These are phyloP conservation scores for Phalaenopsis equestris DNA, from an alignment of 106 monocot species.

Conservation along the genomic window DNA sequence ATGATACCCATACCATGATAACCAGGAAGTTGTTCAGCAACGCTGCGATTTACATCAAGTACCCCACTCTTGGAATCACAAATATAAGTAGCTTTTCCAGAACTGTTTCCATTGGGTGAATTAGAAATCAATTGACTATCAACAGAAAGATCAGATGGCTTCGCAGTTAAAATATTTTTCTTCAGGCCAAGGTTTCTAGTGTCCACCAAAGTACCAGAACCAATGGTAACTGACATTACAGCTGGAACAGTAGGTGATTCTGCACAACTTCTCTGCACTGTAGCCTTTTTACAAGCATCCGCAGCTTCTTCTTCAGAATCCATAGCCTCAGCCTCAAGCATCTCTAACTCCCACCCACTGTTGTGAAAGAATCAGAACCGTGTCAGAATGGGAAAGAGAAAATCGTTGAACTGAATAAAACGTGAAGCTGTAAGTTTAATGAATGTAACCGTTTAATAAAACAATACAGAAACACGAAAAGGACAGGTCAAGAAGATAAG, in stretches of 20 bases:
- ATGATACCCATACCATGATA: not conserved
- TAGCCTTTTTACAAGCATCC: conserved; percentile 9
- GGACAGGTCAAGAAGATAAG: not conserved
- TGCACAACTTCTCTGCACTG: conserved; percentile 11
- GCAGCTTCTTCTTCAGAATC: conserved; percentile 82
- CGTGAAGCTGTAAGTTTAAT: not conserved
- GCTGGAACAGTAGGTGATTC: conserved; percentile 1
- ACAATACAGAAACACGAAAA: not conserved
- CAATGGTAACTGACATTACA: conserved; percentile 2
- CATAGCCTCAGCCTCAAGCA: conserved; percentile 68
- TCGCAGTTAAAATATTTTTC: conserved; percentile 10
- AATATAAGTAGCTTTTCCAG: not conserved
- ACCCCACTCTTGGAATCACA: conserved; percentile 1
- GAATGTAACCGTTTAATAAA: not conserved
- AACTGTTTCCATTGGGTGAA: conserved; percentile 12
- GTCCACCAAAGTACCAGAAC: conserved; percentile 12
- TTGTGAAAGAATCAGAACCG: conserved; percentile 11
- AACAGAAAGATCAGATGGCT: not conserved
- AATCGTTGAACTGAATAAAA: not conserved
- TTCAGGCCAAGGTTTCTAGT: not conserved
- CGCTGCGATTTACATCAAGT: not conserved
- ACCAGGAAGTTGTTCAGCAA: not conserved
- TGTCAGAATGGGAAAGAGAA: not conserved
- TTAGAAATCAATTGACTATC: conserved; percentile 9
- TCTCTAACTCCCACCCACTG: conserved; percentile 85